phyloP scores from a whole-genome alignment of 306 rosid species.

The Ochetophila trinervis region DNA sequence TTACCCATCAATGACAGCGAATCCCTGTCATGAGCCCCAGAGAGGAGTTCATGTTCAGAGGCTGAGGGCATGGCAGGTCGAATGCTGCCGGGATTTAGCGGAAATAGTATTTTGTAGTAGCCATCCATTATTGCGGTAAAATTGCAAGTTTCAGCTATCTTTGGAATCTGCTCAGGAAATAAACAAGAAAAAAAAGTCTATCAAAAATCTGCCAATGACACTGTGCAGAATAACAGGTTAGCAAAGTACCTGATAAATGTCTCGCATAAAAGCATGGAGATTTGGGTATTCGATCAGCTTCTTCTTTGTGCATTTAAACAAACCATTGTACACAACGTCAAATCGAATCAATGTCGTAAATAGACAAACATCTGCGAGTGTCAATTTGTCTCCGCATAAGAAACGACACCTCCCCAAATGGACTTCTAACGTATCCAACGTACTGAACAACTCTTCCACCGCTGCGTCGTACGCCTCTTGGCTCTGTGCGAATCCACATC shows the following conservation, averaged over 20 bases:
- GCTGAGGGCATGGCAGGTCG: constrained; percentile 60
- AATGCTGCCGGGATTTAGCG: constrained; percentile 84
- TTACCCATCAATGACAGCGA: constrained; percentile 28
- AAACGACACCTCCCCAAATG: constrained; percentile 54
- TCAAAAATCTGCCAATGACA: too few species aligned
- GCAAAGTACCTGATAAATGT: constrained; percentile 73
- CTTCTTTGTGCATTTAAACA: constrained; percentile 85
- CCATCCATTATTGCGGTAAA: constrained; percentile 76
- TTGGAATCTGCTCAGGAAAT: constrained; percentile 51
- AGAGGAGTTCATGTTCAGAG: constrained; percentile 46
- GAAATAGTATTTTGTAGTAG: constrained; percentile 73
- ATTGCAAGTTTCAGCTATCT: constrained; percentile 80
- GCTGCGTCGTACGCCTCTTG: constrained; percentile 79
- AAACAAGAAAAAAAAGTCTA: background rate
- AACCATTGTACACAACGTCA: constrained; percentile 61
- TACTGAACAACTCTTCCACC: constrained; percentile 53
- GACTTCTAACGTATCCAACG: constrained; percentile 56
- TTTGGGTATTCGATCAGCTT: constrained; percentile 64
- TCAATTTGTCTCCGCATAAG: constrained; percentile 57
- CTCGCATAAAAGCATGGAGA: constrained; percentile 71
- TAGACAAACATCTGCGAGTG: constrained; percentile 67
- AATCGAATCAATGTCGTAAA: constrained; percentile 79
- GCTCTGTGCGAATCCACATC: constrained; percentile 96
- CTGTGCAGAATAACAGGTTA: too few species aligned
- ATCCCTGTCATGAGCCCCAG: constrained; percentile 56